These are phyloP conservation scores for Ganoderma leucocontextum DNA, from an alignment of 1,284 basidiomycete genomes.

Conservation along the genomic window DNA sequence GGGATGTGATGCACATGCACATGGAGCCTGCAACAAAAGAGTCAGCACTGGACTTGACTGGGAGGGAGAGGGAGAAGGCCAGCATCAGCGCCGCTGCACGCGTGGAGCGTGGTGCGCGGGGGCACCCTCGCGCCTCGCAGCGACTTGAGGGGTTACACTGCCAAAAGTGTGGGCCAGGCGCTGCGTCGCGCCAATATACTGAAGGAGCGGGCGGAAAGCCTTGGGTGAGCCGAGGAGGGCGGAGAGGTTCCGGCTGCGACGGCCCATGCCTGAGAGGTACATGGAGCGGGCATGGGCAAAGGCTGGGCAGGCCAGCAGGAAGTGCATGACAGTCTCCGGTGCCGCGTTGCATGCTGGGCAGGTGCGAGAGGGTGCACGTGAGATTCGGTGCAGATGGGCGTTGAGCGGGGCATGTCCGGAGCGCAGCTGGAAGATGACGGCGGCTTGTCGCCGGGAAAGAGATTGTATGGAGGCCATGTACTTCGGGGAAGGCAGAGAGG, in stretches of 20 bases:
- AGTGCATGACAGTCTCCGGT: slow-evolving; percentile 38
- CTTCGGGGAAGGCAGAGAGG: slow-evolving; percentile 17
- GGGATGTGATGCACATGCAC: no score
- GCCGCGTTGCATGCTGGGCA: slow-evolving; percentile 29
- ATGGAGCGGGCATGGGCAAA: not conserved
- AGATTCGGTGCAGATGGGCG: slow-evolving; percentile 37
- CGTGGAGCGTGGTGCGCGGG: no score
- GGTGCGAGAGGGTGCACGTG: slow-evolving; percentile 18
- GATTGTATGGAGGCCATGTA: slow-evolving; percentile 7
- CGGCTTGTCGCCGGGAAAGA: slow-evolving; percentile 27
- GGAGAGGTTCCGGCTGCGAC: not conserved
- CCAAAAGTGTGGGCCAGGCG: slow-evolving; percentile 8
- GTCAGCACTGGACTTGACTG: no score
- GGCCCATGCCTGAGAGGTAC: slow-evolving; percentile 11
- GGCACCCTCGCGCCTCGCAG: no score
- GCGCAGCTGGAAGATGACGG: slow-evolving; percentile 41
- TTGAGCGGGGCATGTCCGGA: slow-evolving; percentile 41
- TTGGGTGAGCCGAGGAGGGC: not conserved
- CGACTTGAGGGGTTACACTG: not conserved
- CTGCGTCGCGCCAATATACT: slow-evolving; percentile 10
- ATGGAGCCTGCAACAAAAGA: no score
- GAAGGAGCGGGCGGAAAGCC: not conserved
- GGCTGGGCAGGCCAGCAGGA: slow-evolving; percentile 36
- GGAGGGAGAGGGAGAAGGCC: no score
- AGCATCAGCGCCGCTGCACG: no score